Percentiles rank a stretch among this genome's conserved stretches.
Evolutionary conservation across 768 basidiomycete genomes (phyloP).

Genomic region (Tulasnella calospora): DNA sequence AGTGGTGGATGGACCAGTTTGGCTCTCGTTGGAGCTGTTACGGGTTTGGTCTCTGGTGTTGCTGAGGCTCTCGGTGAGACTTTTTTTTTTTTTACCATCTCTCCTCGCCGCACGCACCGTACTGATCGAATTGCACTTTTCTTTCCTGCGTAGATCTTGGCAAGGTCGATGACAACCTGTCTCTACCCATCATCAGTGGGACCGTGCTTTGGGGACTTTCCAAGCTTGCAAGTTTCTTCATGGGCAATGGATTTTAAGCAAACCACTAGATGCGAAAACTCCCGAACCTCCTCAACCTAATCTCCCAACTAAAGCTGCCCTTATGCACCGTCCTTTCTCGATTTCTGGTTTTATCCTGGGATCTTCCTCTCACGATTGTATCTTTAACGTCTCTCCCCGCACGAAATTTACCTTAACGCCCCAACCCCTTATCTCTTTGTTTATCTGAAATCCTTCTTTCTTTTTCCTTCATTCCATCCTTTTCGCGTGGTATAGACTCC

Average conservation of each 20-base stretch:
- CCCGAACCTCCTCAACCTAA: background rate
- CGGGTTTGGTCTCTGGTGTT: conserved; percentile 75
- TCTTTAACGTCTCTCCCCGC: background rate
- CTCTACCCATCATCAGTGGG: conserved; percentile 81
- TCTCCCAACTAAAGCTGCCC: background rate
- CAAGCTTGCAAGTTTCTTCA: conserved; percentile 8
- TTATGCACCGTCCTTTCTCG: background rate
- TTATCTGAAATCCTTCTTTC: background rate
- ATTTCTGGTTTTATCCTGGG: background rate
- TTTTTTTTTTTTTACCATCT: background rate
- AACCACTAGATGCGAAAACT: background rate
- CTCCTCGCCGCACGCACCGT: conserved; percentile 14
- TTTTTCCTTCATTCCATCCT: background rate
- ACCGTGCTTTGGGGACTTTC: conserved; percentile 56
- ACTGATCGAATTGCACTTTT: conserved; percentile 17
- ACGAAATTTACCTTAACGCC: background rate
- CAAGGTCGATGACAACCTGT: conserved; percentile 81
- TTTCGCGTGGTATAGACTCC: background rate
- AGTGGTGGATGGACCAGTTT: conserved; percentile 50
- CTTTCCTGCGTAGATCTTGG: conserved; percentile 59
- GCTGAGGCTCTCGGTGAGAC: conserved; percentile 86
- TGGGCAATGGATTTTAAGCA: background rate
- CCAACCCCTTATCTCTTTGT: background rate
- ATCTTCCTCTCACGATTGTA: background rate
- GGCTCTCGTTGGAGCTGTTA: conserved; percentile 51